Conservation (phyloP, 345 rosid genomes). For the Euphorbia tirucalli region DNA sequence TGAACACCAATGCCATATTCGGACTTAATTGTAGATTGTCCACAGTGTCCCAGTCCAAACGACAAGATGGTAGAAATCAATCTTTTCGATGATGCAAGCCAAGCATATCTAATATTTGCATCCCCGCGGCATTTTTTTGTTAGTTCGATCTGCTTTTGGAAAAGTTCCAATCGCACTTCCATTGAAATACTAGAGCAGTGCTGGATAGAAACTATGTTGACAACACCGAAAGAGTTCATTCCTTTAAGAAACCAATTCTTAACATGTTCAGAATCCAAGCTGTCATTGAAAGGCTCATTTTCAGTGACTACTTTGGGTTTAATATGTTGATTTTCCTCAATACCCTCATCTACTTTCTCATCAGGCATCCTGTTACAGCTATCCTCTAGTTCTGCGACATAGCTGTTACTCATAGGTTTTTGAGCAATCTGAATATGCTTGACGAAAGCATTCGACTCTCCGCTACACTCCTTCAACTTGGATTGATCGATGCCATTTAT, state of each 20-base stretch:
- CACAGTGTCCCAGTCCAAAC: constrained; percentile 73
- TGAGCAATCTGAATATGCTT: constrained; percentile 39
- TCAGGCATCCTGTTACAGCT: constrained; percentile 39
- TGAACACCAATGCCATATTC: constrained; percentile 73
- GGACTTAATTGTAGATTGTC: constrained; percentile 47
- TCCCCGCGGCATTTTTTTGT: constrained; percentile 64
- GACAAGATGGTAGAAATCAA: constrained; percentile 38
- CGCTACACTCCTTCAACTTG: constrained; percentile 59
- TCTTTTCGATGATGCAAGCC: constrained; percentile 76
- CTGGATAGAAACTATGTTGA: constrained; percentile 42
- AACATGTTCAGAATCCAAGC: constrained; percentile 43
- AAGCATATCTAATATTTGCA: constrained; percentile 75
- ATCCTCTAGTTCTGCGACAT: constrained; percentile 47
- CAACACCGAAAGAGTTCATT: constrained; percentile 42
- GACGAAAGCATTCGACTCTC: constrained; percentile 60
- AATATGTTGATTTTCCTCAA: constrained; percentile 30
- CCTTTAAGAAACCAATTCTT: constrained; percentile 52
- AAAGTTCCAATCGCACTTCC: constrained; percentile 60
- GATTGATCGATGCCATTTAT: constrained; percentile 49
- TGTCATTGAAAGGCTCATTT: constrained; percentile 16
- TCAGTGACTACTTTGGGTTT: constrained; percentile 12
- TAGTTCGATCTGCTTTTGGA: constrained; percentile 73
- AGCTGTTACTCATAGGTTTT: constrained; percentile 22
- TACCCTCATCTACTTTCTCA: constrained; percentile 40
- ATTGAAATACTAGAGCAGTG: constrained; percentile 43